These are phyloP conservation scores for Micractinium sp. DNA, from an alignment of 139 green algal species.

Conservation along the genomic window DNA sequence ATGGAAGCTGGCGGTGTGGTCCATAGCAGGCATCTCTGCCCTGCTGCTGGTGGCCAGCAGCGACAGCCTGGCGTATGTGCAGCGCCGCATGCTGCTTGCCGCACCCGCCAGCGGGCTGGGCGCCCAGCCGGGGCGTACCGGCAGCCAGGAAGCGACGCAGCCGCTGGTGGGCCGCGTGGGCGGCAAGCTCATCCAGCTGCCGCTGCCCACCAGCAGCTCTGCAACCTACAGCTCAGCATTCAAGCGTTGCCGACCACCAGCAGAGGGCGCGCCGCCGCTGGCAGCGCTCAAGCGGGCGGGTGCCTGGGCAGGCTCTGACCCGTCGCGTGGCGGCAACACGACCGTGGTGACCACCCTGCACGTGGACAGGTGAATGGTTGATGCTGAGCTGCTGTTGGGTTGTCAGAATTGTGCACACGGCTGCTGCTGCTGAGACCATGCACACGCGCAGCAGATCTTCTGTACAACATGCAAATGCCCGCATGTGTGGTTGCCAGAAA, in stretches of 20 bases:
- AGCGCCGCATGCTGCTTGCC: constrained; percentile 19
- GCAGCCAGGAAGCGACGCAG: background rate
- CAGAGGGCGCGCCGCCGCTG: background rate
- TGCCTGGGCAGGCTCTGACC: background rate
- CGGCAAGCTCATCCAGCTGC: background rate
- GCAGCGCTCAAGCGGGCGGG: constrained; percentile 1
- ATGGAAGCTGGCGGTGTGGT: constrained; percentile 5
- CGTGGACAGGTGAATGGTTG: constrained; percentile 3
- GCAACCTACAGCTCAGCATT: background rate
- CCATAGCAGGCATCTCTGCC: background rate
- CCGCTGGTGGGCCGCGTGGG: background rate
- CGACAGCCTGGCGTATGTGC: constrained; percentile 9
- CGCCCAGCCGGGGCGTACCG: background rate
- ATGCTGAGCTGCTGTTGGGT: background rate
- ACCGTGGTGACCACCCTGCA: constrained; percentile 12
- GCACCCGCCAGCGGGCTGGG: background rate
- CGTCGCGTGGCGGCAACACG: background rate
- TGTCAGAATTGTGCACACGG: no score
- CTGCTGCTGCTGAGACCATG: background rate
- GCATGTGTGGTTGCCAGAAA: background rate
- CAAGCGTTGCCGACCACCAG: background rate
- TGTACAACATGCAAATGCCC: background rate
- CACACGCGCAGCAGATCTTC: background rate
- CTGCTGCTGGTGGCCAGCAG: background rate
- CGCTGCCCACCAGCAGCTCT: background rate